These are phyloP conservation scores for Cladophialophora bantiana DNA, from an alignment of 2,329 filamentous ascomycete genomes.

Conservation along the genomic window DNA sequence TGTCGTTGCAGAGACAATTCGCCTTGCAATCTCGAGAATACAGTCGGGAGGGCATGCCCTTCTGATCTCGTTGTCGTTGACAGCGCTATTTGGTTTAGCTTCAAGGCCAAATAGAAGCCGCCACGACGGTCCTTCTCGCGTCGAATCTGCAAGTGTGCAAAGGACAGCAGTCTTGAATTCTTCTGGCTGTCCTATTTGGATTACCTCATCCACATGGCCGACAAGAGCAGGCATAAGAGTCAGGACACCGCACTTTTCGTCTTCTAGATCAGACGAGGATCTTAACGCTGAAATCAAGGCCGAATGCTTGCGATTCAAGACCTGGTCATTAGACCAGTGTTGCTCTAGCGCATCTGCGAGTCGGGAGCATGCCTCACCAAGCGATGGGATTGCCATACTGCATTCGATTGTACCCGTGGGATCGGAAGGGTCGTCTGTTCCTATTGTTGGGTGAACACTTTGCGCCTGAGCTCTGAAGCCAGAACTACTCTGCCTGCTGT, in stretches of 20 bases:
- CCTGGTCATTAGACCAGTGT: not conserved
- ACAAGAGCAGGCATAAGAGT: constrained; percentile 19
- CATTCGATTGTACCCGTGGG: too few species aligned
- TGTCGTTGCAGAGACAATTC: constrained; percentile 20
- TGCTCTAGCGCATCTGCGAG: constrained; percentile 20
- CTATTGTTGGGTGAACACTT: not conserved
- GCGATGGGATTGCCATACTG: constrained; percentile 3
- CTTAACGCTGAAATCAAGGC: constrained; percentile 9
- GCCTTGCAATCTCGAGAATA: constrained; percentile 35
- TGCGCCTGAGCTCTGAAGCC: not conserved
- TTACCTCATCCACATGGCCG: constrained; percentile 12
- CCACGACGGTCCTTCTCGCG: constrained; percentile 34
- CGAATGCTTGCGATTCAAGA: constrained; percentile 10
- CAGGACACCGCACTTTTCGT: not conserved
- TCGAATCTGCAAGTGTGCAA: constrained; percentile 28
- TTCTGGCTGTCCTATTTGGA: not conserved
- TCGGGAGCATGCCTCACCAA: constrained; percentile 5
- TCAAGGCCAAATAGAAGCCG: constrained; percentile 32
- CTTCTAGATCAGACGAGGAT: not conserved
- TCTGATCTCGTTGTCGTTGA: constrained; percentile 8
- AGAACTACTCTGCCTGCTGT: not conserved
- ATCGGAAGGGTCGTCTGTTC: not conserved
- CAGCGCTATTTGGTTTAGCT: constrained; percentile 1
- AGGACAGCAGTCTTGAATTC: constrained; percentile 16
- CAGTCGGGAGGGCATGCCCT: constrained; percentile 27